Conservation (phyloP, 495 filamentous ascomycete genomes). For the Pyrenula aspistea region DNA sequence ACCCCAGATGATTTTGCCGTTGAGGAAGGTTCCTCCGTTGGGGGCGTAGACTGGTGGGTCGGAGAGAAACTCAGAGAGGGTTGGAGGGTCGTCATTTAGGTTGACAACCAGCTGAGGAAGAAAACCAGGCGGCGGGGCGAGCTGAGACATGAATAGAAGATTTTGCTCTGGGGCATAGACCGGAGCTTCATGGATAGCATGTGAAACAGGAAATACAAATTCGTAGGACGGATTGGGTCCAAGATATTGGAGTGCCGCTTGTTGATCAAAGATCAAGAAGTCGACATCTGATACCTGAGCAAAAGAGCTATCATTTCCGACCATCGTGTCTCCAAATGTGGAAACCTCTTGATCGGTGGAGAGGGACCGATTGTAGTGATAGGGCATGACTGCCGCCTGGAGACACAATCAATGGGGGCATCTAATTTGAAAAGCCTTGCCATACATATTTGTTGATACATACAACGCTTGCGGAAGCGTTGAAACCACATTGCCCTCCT, state of each 20-base stretch:
- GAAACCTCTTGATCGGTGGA: constrained; percentile 6
- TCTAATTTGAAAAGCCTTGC: constrained; percentile 5
- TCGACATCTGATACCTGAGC: constrained; percentile 14
- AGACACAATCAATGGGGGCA: not conserved
- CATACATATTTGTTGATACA: constrained; percentile 16
- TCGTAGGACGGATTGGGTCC: constrained; percentile 18
- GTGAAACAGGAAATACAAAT: constrained; percentile 16
- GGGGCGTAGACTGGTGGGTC: constrained; percentile 23
- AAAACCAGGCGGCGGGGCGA: constrained; percentile 16
- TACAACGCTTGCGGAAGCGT: constrained; percentile 5
- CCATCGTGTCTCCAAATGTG: constrained; percentile 12
- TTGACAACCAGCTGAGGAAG: constrained; percentile 20
- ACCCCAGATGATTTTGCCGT: constrained; percentile 16
- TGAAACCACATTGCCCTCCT: not conserved
- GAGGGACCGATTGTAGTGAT: constrained; percentile 17
- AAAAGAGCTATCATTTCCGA: constrained; percentile 18
- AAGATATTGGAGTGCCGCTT: constrained; percentile 20
- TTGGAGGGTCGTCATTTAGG: constrained; percentile 22
- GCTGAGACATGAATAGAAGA: constrained; percentile 20
- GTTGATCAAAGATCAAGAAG: constrained; percentile 24
- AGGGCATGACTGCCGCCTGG: constrained; percentile 7
- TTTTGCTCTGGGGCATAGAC: constrained; percentile 25
- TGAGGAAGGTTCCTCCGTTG: constrained; percentile 17
- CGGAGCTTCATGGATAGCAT: constrained; percentile 27
- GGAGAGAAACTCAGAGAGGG: constrained; percentile 17